Evolutionary conservation across 1,284 basidiomycete genomes (phyloP), one percentile per base, ranked within the genome.

Genomic region (Cryptococcus wingfieldii): DNA sequence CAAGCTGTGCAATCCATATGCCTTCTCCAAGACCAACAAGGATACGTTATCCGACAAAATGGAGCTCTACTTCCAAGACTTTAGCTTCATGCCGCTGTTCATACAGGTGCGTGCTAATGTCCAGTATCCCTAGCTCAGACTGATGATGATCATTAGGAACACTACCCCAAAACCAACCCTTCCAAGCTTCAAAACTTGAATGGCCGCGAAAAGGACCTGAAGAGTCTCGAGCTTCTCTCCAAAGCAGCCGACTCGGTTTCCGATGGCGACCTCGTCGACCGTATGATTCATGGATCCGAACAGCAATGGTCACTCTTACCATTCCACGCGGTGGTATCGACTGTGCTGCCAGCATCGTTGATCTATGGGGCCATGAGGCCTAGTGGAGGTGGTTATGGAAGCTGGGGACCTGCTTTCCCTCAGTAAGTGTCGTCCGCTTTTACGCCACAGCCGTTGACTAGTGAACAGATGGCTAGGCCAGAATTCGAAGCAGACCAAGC

Each of bases 271-370:
- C 78, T 98, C n/a, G 86, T 98, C 1, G 95, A 98, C 72, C 80
- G 86, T 6, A 83, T 97, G 74, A 97, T 98, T 67, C 95, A 96
- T 70, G 88, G 92, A 5, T 83, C 88, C 0, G 90, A 98, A 74
- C 94, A 97, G 72, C 93, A 98, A 67, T 98, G 95, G 95, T 83
- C 86, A 4, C 79, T 98, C 52, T 91, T 98, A 85, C 96, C 95
- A 0, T 75, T 92, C 0, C 96, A 98, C 70, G 92, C 92, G 0
- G 84, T 97, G 9, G 86, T 86, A 50, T 98, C 94, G 0, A 86
- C 89, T 1, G 86, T 98, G 27, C 83, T 86, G 13, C 93, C 93
- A 2, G 87, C 93, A 4, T 91, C 84, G 6, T 83, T 83, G 70
- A 76, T 90, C 54, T 94, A 90, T 70, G 93, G 93, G 1, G 63